Conservation (phyloP, 148 eudicot species). For the Vaccinium macrocarpon region DNA sequence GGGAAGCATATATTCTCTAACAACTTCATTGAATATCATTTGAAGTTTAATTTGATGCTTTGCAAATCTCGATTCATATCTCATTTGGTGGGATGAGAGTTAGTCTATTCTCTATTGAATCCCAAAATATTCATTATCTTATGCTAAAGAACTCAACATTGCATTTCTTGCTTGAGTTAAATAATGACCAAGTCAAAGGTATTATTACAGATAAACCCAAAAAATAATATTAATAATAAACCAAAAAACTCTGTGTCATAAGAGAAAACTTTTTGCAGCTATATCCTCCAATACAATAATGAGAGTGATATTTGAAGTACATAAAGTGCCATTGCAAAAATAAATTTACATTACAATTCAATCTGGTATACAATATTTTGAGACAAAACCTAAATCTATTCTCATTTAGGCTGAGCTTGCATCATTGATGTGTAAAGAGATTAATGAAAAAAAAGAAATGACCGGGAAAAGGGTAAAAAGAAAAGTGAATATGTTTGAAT, state of each 20-base stretch:
- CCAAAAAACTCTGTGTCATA: neutral
- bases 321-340: neutral
- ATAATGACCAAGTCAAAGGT: neutral
- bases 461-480: neutral
- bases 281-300: neutral
- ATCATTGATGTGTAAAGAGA: neutral
- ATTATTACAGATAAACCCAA: neutral
- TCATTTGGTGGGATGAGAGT: neutral
- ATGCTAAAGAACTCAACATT: neutral
- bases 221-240: neutral
- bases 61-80: neutral
- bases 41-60: neutral
- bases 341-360: conserved; percentile 5
- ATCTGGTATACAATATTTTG: neutral
- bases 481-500: neutral
- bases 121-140: neutral
- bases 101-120: neutral
- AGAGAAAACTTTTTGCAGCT: neutral
- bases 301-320: neutral
- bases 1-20: neutral
- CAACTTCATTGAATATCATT: neutral
- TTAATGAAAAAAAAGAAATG: neutral
- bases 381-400: conserved; percentile 1
- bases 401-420: neutral
- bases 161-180: neutral